Percentiles rank a stretch among this genome's conserved stretches.
phyloP scores from a whole-genome alignment of 2,329 filamentous ascomycete species.

The Thyridium curvatum region DNA sequence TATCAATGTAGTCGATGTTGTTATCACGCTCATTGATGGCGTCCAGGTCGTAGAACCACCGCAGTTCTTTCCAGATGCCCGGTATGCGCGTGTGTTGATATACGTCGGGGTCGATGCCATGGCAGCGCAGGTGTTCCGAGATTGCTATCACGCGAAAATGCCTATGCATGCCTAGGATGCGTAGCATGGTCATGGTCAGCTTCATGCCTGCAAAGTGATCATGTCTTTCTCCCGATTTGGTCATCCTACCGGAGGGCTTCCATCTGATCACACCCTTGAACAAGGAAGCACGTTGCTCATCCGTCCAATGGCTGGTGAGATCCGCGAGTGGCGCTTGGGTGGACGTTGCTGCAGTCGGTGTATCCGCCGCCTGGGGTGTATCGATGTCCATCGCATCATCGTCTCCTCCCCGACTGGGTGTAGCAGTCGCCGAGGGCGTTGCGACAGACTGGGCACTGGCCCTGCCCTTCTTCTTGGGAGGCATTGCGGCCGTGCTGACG shows the following conservation, averaged over 20 bases:
- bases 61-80: slow-evolving; percentile 86
- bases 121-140: slow-evolving; percentile 70
- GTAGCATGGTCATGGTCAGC: slow-evolving; percentile 1
- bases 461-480: slow-evolving; percentile 61
- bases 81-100: slow-evolving; percentile 79
- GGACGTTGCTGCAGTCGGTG: slow-evolving; percentile 29
- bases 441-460: slow-evolving; percentile 32
- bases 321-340: slow-evolving; percentile 30
- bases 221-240: background rate
- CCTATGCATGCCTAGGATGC: slow-evolving; percentile 72
- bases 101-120: slow-evolving; percentile 67
- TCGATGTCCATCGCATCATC: slow-evolving; percentile 58
- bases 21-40: slow-evolving; percentile 59
- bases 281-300: slow-evolving; percentile 87
- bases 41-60: slow-evolving; percentile 78
- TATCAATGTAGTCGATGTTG: slow-evolving; percentile 9
- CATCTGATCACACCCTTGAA: slow-evolving; percentile 90
- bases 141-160: slow-evolving; percentile 90
- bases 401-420: slow-evolving; percentile 36
- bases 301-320: slow-evolving; percentile 76
- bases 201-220: background rate
- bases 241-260: slow-evolving; percentile 80
- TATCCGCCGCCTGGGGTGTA: slow-evolving; percentile 48
- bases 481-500: slow-evolving; percentile 31
- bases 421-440: slow-evolving; percentile 35